Evolutionary conservation across 2,329 filamentous ascomycete species (phyloP), one percentile per base, ranked within the genome.

Genomic region (Hirsutella minnesotensis): DNA sequence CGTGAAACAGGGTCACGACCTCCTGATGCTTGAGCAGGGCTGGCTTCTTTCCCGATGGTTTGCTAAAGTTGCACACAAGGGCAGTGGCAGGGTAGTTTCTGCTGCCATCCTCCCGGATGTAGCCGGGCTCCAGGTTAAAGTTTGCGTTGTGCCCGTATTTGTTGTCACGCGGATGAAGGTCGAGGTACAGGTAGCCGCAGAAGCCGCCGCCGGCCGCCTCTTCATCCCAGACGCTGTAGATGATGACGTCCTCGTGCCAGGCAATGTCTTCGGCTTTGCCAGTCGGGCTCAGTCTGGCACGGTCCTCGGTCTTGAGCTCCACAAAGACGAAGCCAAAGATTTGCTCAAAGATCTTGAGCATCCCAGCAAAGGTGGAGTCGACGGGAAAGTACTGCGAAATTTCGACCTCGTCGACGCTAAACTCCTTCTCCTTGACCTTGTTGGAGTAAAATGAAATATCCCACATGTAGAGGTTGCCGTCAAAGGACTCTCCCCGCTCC

Each of bases 111-210:
- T 75, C 67, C 44, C 73, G 68, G 44, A 79, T 64, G 62, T 75
- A 87, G 20, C 83, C 83, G 1, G 84, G 83, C 61, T 86, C 79
- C 2, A 92, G 62, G 61, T 81, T 85, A 67, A 92, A 90, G 68
- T 90, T 90, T 54, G 86, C 86, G 5, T 86, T 85, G 55, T 90
- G 86, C 15, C 83, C 81, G 58, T 90, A 90, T 61, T 92, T 92
- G 61, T 86, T 85, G 52, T 79, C 78, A 31, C 86, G 75, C 2
- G 85, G 85, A 61, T 86, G 83, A 18, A 90, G 71, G 60, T 92
- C 86, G 13, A 92, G 74, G 60, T 90, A 90, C 21, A 92, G 71
- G 58, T 90, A 92, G 34, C 86, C 86, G 7, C 86, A 80, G 54
- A 92, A 92, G 30, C 70, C 77, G 40, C 73, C 69, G 15, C 84